A percentile compares a stretch with the other conserved stretches of the same genome.
These are phyloP conservation scores for Phialophora chinensis DNA, from an alignment of 2,329 filamentous ascomycete species.

Conservation along the genomic window DNA sequence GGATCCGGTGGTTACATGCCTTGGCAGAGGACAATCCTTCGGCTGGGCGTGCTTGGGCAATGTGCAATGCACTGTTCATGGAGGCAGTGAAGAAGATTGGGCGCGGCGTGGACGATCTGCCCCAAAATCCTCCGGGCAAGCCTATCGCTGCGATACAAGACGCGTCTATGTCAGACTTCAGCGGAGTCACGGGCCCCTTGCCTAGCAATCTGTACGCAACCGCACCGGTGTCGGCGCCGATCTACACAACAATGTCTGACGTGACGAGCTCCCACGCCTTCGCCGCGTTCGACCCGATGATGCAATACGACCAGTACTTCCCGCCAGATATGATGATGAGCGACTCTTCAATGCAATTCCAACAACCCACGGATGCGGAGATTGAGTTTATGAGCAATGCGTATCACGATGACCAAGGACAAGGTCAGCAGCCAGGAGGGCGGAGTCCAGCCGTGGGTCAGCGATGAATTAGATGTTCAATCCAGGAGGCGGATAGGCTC, in stretches of 20 bases:
- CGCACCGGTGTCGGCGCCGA: constrained; percentile 16
- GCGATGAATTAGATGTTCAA: constrained; percentile 17
- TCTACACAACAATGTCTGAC: constrained; percentile 26
- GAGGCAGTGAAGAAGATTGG: constrained; percentile 45
- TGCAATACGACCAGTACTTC: constrained; percentile 39
- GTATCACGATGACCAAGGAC: constrained; percentile 34
- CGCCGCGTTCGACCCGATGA: constrained; percentile 35
- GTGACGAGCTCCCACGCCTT: constrained; percentile 28
- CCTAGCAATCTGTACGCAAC: constrained; percentile 15
- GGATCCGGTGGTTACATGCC: constrained; percentile 50
- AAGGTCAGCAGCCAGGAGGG: constrained; percentile 16
- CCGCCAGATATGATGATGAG: constrained; percentile 26
- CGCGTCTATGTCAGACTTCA: constrained; percentile 22
- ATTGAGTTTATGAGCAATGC: constrained; percentile 39
- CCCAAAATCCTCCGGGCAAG: constrained; percentile 35
- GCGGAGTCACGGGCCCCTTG: constrained; percentile 10
- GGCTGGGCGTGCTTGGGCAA: constrained; percentile 50
- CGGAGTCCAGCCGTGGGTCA: constrained; percentile 15
- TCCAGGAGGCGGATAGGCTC: constrained; percentile 16
- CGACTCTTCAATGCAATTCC: constrained; percentile 22
- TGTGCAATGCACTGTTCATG: constrained; percentile 48
- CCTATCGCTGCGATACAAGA: constrained; percentile 18
- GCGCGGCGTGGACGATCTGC: constrained; percentile 43
- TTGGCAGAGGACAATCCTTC: constrained; percentile 48
- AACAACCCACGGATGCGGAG: constrained; percentile 33